Evolutionary conservation across 257 asterid genomes (phyloP), one percentile per base, ranked within the genome.

Genomic region (Paulownia fortunei): DNA sequence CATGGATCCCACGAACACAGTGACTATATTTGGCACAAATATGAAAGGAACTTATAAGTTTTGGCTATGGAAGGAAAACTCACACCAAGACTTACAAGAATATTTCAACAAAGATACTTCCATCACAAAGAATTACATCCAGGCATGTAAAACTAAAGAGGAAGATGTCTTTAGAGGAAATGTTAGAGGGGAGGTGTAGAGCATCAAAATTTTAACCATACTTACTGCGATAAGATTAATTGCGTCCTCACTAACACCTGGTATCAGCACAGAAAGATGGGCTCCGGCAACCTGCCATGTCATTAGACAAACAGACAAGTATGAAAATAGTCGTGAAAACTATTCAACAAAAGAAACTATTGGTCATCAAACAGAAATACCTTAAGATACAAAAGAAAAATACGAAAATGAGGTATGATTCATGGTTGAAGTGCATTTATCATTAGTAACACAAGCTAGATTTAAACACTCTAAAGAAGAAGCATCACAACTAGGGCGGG

Each of bases 211-310:
- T 67, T 11, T 27, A 63, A 52, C 42, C 37, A 64, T 80, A 82
- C 88, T 75, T 83, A 84, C 91, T 47, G 83, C 30, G 44, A 90
- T 87, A 79, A 94, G 95, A 79, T 84, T 81, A 74, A 91, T 60
- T 62, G 98, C 97, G 82, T 89, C 97, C 32, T 80, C 88, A 74
- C 98, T 87, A 72, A 90, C 97, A 82, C 94, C 92, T 58, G 96
- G 96, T 41, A 94, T 83, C 82, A 89, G 81, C 18, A 60, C 54
- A 75, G 96, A 82, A 36, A 92, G 87, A 84, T 87, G 80, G 37
- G 75, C 89, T 54, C 90, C 92, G 58, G 82, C 79, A 54, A 81
- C 87, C 93, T 88, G 86, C 69, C n/a, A 67, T 41, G 30, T 49
- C 15, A 52, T 52, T 47, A n/a, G 49, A 74, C n/a, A 73, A 41